Evolutionary conservation across 192 early-diverging fungal genomes (phyloP).

Genomic region (Coemansia asiatica): DNA sequence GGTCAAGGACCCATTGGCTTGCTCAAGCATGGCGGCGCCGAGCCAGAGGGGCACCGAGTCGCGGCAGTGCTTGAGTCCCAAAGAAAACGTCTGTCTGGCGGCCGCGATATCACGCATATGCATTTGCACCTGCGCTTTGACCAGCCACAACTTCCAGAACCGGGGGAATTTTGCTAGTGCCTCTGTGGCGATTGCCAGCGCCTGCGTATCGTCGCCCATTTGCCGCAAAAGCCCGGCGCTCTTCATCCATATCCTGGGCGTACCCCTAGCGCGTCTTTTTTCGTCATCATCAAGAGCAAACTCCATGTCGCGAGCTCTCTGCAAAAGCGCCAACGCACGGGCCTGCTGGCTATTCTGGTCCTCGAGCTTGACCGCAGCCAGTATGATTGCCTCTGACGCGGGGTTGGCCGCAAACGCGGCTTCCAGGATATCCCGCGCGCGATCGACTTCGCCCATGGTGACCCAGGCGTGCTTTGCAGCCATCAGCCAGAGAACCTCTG

Average conservation of each 20-base stretch:
- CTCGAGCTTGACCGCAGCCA: conserved; percentile 96
- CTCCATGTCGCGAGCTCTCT: conserved; percentile 59
- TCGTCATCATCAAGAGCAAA: conserved; percentile 30
- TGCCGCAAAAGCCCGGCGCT: conserved; percentile 83
- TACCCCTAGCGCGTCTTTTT: conserved; percentile 60
- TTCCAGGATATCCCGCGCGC: conserved; percentile 80
- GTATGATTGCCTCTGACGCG: conserved; percentile 87
- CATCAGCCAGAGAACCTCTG: conserved; percentile 96
- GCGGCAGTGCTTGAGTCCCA: conserved; percentile 75
- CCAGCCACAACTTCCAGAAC: conserved; percentile 93
- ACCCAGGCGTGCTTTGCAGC: conserved; percentile 94
- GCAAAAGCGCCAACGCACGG: conserved; percentile 73
- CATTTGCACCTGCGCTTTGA: conserved; percentile 80
- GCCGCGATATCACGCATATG: conserved; percentile 65
- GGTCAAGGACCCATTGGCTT: conserved; percentile 60
- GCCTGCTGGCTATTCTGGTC: conserved; percentile 79
- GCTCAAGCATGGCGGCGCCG: conserved; percentile 76
- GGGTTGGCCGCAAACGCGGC: conserved; percentile 90
- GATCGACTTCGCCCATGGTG: conserved; percentile 68
- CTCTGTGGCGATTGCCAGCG: conserved; percentile 65
- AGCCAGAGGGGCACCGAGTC: conserved; percentile 81
- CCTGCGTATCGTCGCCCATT: conserved; percentile 62
- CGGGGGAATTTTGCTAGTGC: conserved; percentile 70
- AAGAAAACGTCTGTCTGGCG: conserved; percentile 72
- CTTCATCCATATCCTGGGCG: conserved; percentile 95